Evolutionary conservation across 2,329 filamentous ascomycete genomes (phyloP).

Genomic region (Ophiostoma sp.): DNA sequence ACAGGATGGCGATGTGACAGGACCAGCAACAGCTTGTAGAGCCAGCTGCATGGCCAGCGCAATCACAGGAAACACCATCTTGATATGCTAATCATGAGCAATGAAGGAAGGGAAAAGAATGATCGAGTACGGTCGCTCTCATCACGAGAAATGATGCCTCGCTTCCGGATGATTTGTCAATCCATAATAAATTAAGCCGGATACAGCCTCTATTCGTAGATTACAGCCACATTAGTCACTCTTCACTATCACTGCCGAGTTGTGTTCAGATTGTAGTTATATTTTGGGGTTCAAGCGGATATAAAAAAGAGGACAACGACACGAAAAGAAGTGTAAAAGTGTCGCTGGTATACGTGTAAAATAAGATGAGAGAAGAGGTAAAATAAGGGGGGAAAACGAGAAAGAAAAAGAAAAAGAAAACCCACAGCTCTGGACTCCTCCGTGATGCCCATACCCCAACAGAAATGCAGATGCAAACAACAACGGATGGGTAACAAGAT

Average conservation of each 20-base stretch:
- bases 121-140: background rate
- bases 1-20: background rate
- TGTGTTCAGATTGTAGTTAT: background rate
- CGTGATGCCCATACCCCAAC: background rate
- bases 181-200: background rate
- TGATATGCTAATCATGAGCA: too few relatives aligned
- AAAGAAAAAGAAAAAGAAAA: background rate
- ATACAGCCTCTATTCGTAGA: background rate
- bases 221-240: background rate
- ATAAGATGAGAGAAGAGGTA: background rate
- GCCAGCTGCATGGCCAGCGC: background rate
- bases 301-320: conserved; percentile 6
- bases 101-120: background rate
- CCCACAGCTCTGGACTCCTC: background rate
- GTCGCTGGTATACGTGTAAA: background rate
- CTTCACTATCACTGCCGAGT: background rate
- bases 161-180: background rate
- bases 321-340: background rate
- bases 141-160: background rate
- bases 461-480: background rate
- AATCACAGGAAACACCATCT: background rate
- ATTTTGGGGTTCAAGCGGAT: conserved; percentile 1
- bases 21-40: background rate
- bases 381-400: background rate
- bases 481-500: conserved; percentile 11